phyloP scores from a whole-genome alignment of 1,284 basidiomycete genomes.

The Cryptococcus depauperatus region DNA sequence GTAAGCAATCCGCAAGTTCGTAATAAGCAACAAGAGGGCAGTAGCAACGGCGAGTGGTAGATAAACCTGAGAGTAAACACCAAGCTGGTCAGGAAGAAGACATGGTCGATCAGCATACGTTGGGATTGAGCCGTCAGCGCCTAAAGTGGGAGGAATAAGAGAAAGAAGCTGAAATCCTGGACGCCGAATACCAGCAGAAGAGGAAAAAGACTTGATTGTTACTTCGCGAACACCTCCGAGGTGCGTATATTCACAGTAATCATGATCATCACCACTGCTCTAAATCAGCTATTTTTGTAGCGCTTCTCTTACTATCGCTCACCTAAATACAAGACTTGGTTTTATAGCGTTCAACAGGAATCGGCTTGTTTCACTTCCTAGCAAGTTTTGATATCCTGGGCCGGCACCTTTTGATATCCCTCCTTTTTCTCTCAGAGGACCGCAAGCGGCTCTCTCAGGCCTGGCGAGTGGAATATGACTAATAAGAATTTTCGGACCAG shows the following conservation, averaged over 20 bases:
- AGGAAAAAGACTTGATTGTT: constrained; percentile 77
- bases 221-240: constrained; percentile 54
- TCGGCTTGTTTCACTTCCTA: constrained; percentile 61
- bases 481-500: constrained; percentile 59
- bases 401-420: constrained; percentile 66
- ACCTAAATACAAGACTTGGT: constrained; percentile 67
- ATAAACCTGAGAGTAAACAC: constrained; percentile 57
- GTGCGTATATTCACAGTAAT: constrained; percentile 73
- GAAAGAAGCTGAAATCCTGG: constrained; percentile 83
- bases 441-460: constrained; percentile 61
- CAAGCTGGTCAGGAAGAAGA: constrained; percentile 59
- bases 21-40: constrained; percentile 37
- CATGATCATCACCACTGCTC: constrained; percentile 73
- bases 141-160: constrained; percentile 47
- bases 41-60: constrained; percentile 51
- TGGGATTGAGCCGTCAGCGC: constrained; percentile 17
- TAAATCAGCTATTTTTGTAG: neutral
- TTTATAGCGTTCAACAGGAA: constrained; percentile 61
- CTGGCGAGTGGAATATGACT: constrained; percentile 75
- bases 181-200: constrained; percentile 61
- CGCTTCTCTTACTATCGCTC: constrained; percentile 16
- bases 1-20: constrained; percentile 37
- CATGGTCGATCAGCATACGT: constrained; percentile 54
- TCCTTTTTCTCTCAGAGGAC: constrained; percentile 63
- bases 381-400: constrained; percentile 69